Base-by-base conservation (phyloP, 208 protist species). In the Phytomonas sp. region DNA sequence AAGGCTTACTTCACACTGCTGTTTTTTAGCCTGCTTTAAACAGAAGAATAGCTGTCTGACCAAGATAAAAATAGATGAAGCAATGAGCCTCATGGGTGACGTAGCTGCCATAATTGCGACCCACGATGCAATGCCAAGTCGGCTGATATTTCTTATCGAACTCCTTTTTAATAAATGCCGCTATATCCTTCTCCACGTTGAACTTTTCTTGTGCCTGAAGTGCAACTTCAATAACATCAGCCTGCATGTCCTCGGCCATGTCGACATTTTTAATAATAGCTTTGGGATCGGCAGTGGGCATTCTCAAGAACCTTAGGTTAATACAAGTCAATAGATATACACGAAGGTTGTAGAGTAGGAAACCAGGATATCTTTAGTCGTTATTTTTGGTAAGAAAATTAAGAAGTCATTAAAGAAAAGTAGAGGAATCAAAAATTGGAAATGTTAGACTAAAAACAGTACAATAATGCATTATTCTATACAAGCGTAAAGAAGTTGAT, bases 111-210 rank as follows among this genome's bases (percentile, higher is more conserved):
- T 99, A 99, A 91, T 99, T 99, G 71, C 98, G 94, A 67, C 99
- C 99, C 28, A 99, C 99, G 78, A 99, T 99, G 90, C 98, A 99
- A 85, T 99, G 99, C 98, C 98, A 99, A n/a, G 98, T 99, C n/a
- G 98, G 98, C 84, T 98, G 92, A 87, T 99, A 99, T 81, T 99
- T 99, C 80, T 99, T 99, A 79, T 99, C 98, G 80, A 98, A 98
- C 71, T 98, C 98, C 93, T 99, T 99, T 91, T 99, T 99, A 75
- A 99, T 99, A 87, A 99, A 99, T 8, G 97, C 97, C 6, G 99
- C 99, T 73, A 99, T 99, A 80, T 99, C 99, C 83, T 99, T 99
- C 83, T 99, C 98, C 70, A 99, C 98, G 83, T 97, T 99, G 90
- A 98, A 98, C 74, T 99, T 98, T 81, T 99, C 98, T 60, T 99